Percentiles rank a stretch among this genome's conserved stretches.
Evolutionary conservation across 1,284 basidiomycete genomes (phyloP).

Genomic region (Naganishia sp.): DNA sequence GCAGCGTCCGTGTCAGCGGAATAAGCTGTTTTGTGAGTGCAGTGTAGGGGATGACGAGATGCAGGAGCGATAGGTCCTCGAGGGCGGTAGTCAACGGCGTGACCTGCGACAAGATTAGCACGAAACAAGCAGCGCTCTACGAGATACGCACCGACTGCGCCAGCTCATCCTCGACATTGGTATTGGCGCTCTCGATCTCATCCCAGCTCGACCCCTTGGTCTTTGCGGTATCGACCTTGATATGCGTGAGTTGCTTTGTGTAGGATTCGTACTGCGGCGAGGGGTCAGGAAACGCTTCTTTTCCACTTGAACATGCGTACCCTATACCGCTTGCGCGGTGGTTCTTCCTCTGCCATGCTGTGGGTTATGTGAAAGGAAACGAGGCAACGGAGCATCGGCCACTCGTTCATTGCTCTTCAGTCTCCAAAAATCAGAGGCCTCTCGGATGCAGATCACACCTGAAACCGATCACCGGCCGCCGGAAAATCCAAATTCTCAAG

Average conservation of each 20-base stretch:
- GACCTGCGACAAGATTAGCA: constrained; percentile 38
- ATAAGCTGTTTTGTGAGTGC: constrained; percentile 65
- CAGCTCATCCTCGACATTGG: constrained; percentile 46
- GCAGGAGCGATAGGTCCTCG: constrained; percentile 59
- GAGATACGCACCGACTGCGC: constrained; percentile 44
- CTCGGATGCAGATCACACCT: neutral
- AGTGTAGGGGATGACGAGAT: constrained; percentile 74
- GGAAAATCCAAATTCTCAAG: neutral
- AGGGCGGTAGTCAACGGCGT: constrained; percentile 51
- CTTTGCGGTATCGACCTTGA: constrained; percentile 50
- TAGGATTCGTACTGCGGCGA: constrained; percentile 40
- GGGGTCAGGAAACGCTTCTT: neutral
- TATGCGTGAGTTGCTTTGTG: constrained; percentile 48
- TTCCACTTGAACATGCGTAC: neutral
- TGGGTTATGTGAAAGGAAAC: neutral
- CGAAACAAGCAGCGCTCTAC: neutral
- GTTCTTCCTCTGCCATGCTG: constrained; percentile 29
- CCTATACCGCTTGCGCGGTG: constrained; percentile 28
- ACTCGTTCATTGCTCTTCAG: neutral
- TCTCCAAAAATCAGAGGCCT: neutral
- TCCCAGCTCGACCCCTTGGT: constrained; percentile 49
- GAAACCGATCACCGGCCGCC: neutral
- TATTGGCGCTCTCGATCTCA: constrained; percentile 45
- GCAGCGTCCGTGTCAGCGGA: constrained; percentile 71
- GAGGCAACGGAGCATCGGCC: neutral